These are phyloP conservation scores for Exophiala viscosa DNA, from an alignment of 2,329 filamentous ascomycete species.

Conservation along the genomic window DNA sequence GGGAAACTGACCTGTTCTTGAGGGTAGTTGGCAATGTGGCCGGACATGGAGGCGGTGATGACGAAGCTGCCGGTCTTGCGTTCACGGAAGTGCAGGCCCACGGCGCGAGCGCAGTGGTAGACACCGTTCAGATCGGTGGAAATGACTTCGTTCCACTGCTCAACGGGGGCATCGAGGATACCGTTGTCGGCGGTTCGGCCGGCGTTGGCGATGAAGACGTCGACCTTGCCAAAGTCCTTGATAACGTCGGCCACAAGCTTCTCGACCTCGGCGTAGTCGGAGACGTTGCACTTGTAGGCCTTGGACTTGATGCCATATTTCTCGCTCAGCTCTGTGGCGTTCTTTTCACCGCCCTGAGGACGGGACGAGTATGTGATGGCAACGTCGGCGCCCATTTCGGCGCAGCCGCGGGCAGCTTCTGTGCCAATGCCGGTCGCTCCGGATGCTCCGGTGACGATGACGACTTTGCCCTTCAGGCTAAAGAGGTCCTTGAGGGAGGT, in stretches of 20 bases:
- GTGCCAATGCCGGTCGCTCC: constrained; percentile 60
- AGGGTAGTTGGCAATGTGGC: constrained; percentile 54
- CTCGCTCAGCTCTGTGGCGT: constrained; percentile 58
- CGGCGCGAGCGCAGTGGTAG: constrained; percentile 82
- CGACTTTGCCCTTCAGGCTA: constrained; percentile 47
- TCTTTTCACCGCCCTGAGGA: constrained; percentile 60
- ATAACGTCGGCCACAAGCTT: constrained; percentile 58
- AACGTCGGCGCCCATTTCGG: constrained; percentile 61
- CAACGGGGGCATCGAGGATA: constrained; percentile 65
- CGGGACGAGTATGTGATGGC: constrained; percentile 66
- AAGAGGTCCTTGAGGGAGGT: constrained; percentile 40
- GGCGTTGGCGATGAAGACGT: constrained; percentile 66
- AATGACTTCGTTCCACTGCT: constrained; percentile 74
- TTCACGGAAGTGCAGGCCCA: constrained; percentile 73
- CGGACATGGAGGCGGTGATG: constrained; percentile 62
- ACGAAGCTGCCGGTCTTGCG: constrained; percentile 61
- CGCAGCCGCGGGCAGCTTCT: constrained; percentile 62
- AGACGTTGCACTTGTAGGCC: constrained; percentile 63
- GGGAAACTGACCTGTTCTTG: constrained; percentile 53
- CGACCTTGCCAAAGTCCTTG: constrained; percentile 67
- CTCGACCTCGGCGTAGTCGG: constrained; percentile 55
- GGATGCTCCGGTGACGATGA: constrained; percentile 48
- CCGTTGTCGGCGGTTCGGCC: constrained; percentile 67
- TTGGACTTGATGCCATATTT: constrained; percentile 63
- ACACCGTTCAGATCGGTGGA: constrained; percentile 82